phyloP scores from a whole-genome alignment of 495 filamentous ascomycete genomes.

The Gamarada debralockiae region DNA sequence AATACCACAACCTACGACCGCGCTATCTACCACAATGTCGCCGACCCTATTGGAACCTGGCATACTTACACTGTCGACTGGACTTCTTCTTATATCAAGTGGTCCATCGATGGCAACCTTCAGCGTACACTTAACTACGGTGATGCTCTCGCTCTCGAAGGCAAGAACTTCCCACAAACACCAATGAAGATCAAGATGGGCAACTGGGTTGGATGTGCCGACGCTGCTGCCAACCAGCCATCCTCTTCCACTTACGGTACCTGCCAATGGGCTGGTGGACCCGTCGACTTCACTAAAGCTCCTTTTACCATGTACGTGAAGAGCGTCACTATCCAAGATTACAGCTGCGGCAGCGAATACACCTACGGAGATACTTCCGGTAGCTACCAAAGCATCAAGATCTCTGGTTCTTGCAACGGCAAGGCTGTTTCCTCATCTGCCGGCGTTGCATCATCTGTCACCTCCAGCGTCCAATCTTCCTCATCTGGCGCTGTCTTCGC shows the following conservation, averaged over 20 bases:
- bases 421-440: not conserved
- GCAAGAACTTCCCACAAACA: slow-evolving; percentile 80
- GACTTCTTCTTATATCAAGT: slow-evolving; percentile 70
- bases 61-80: slow-evolving; percentile 92
- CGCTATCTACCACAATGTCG: slow-evolving; percentile 62
- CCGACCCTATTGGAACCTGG: slow-evolving; percentile 62
- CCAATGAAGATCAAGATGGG: slow-evolving; percentile 87
- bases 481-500: not conserved
- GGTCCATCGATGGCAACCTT: slow-evolving; percentile 71
- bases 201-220: slow-evolving; percentile 52
- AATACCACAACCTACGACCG: slow-evolving; percentile 69
- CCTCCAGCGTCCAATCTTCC: not conserved
- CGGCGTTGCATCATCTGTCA: not conserved
- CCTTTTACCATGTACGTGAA: slow-evolving; percentile 86
- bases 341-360: slow-evolving; percentile 81
- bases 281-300: slow-evolving; percentile 71
- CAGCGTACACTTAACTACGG: slow-evolving; percentile 63
- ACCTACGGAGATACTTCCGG: slow-evolving; percentile 72
- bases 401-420: not conserved
- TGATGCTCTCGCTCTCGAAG: slow-evolving; percentile 48
- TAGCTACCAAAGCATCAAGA: slow-evolving; percentile 71
- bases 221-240: slow-evolving; percentile 53
- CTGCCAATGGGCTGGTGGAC: slow-evolving; percentile 82
- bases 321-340: slow-evolving; percentile 74
- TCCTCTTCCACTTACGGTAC: slow-evolving; percentile 69